Percentiles rank a stretch among this genome's conserved stretches.
Evolutionary conservation across 352 stramenopile species (phyloP).

Genomic region (Globisporangium paroecandrum): DNA sequence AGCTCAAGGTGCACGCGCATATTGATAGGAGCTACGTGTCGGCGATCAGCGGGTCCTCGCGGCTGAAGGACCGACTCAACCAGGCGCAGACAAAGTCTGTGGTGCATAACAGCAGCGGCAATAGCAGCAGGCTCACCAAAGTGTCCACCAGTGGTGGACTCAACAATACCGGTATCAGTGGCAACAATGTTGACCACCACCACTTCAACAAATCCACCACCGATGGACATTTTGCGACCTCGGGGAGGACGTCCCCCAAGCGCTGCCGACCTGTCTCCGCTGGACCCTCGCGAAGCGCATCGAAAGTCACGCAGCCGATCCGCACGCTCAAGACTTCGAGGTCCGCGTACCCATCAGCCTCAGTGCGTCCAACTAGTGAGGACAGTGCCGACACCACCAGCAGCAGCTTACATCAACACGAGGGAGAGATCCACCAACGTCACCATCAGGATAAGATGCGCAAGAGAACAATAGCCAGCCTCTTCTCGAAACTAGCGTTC

Average conservation of each 20-base stretch:
- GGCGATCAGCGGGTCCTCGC: conserved; percentile 55
- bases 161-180: not conserved
- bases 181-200: conserved; percentile 3
- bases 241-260: conserved; percentile 62
- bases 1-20: conserved; percentile 62
- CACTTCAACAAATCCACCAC: not conserved
- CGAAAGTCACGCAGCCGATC: conserved; percentile 24
- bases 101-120: conserved; percentile 10
- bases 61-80: conserved; percentile 42
- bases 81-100: conserved; percentile 47
- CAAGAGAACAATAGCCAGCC: not conserved
- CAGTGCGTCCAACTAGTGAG: conserved; percentile 12
- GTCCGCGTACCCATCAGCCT: conserved; percentile 35
- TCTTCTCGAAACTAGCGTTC: conserved; percentile 7
- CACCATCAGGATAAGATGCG: not conserved
- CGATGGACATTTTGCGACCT: conserved; percentile 17
- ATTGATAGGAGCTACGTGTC: conserved; percentile 72
- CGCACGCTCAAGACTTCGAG: conserved; percentile 57
- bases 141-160: not conserved
- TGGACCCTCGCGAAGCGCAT: conserved; percentile 39
- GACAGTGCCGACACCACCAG: not conserved
- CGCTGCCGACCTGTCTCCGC: conserved; percentile 57
- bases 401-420: not conserved
- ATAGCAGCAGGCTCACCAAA: conserved; percentile 7
- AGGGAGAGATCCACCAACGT: not conserved